phyloP scores from a whole-genome alignment of 768 basidiomycete genomes.

The Boletus fagicola region DNA sequence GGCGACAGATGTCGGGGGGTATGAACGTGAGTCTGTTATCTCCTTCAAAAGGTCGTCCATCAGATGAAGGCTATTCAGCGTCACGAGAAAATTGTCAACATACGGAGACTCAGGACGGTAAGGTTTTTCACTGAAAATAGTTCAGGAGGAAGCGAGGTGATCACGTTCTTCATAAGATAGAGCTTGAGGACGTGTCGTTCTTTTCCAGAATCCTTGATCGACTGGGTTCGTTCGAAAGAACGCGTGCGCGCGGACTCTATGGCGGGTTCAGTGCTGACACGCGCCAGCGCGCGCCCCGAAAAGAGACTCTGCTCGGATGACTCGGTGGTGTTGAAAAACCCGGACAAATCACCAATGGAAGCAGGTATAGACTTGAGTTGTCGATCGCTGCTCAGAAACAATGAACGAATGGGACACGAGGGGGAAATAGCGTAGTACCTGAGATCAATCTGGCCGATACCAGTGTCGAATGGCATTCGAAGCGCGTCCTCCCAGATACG shows the following conservation, averaged over 20 bases:
- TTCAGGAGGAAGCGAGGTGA: slow-evolving; percentile 52
- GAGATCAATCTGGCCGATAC: slow-evolving; percentile 51
- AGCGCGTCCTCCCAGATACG: slow-evolving; percentile 50
- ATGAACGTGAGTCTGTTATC: slow-evolving; percentile 53
- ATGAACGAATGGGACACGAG: slow-evolving; percentile 12
- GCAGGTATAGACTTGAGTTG: slow-evolving; percentile 50
- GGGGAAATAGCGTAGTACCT: slow-evolving; percentile 41
- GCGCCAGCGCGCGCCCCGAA: slow-evolving; percentile 30
- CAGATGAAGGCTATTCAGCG: neutral
- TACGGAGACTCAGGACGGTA: slow-evolving; percentile 64
- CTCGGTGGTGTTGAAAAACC: slow-evolving; percentile 44
- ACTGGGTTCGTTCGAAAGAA: slow-evolving; percentile 29
- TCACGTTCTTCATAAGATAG: slow-evolving; percentile 53
- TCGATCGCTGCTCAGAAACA: slow-evolving; percentile 30
- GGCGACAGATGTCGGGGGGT: slow-evolving; percentile 59
- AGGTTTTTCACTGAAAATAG: slow-evolving; percentile 57
- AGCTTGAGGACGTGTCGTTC: slow-evolving; percentile 54
- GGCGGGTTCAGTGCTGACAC: slow-evolving; percentile 36
- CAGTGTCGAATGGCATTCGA: slow-evolving; percentile 43
- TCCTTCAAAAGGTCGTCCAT: slow-evolving; percentile 37
- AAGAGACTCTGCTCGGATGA: slow-evolving; percentile 31
- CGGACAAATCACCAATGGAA: slow-evolving; percentile 44
- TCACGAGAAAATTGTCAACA: slow-evolving; percentile 25
- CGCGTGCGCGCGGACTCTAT: slow-evolving; percentile 20
- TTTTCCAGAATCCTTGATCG: slow-evolving; percentile 34